phyloP scores from a whole-genome alignment of 1,139 yeast species.

The Taiozyma sp. region DNA sequence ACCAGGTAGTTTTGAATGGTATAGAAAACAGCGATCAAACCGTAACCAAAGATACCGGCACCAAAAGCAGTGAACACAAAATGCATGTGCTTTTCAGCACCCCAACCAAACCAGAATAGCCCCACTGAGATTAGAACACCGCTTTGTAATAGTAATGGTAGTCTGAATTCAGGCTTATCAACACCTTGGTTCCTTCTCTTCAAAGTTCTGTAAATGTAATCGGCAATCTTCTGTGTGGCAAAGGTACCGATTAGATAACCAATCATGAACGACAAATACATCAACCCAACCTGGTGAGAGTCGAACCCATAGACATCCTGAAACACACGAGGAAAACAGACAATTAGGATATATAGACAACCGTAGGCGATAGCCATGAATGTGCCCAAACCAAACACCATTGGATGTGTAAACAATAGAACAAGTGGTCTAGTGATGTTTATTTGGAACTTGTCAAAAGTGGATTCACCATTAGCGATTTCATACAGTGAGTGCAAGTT shows the following conservation, averaged over 20 bases:
- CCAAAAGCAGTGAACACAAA: conserved; percentile 61
- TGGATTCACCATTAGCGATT: conserved; percentile 40
- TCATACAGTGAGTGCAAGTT: conserved; percentile 57
- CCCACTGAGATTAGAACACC: conserved; percentile 48
- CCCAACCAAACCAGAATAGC: conserved; percentile 60
- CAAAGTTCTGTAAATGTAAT: conserved; percentile 31
- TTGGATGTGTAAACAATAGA: conserved; percentile 50
- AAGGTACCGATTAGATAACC: conserved; percentile 44
- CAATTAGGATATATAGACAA: conserved; percentile 55
- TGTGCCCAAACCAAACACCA: conserved; percentile 54
- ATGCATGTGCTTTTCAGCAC: conserved; percentile 41
- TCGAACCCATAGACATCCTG: conserved; percentile 39
- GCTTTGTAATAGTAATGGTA: conserved; percentile 39
- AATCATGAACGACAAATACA: conserved; percentile 50
- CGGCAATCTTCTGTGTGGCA: conserved; percentile 40
- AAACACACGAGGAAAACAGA: conserved; percentile 52
- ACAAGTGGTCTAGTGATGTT: conserved; percentile 48
- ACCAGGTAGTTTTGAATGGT: conserved; percentile 55
- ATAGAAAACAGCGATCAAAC: conserved; percentile 50
- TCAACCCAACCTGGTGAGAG: conserved; percentile 47
- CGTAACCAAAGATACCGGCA: conserved; percentile 46
- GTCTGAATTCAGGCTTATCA: conserved; percentile 49
- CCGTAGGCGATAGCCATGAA: conserved; percentile 64
- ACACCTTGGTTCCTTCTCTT: conserved; percentile 42
- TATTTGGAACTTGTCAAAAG: conserved; percentile 28